Percentiles rank a stretch among this genome's conserved stretches.
These are phyloP conservation scores for Colletotrichum destructivum DNA, from an alignment of 2,329 filamentous ascomycete genomes.

Conservation along the genomic window DNA sequence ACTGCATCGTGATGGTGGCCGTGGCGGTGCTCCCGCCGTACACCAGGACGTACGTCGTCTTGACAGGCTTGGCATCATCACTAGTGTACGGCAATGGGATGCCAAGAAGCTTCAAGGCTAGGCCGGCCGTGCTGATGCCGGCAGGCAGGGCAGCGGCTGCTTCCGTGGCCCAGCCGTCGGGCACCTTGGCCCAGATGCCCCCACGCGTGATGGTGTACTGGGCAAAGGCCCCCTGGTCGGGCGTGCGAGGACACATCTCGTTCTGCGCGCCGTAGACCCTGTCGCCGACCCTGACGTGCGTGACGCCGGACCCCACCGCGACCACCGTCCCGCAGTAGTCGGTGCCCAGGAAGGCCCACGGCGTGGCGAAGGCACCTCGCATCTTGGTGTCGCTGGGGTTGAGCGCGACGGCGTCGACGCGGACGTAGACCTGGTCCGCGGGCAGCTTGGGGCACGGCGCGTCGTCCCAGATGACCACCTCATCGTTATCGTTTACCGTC, in stretches of 20 bases:
- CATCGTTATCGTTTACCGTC: background rate
- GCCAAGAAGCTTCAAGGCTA: conserved; percentile 10
- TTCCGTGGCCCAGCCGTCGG: background rate
- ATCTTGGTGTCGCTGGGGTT: conserved; percentile 52
- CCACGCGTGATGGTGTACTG: conserved; percentile 8
- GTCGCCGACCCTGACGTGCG: conserved; percentile 46
- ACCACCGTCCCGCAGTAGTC: conserved; percentile 49
- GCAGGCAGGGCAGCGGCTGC: conserved; percentile 7
- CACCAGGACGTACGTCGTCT: conserved; percentile 15
- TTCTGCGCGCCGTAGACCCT: conserved; percentile 46
- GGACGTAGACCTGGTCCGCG: conserved; percentile 1
- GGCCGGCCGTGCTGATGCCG: conserved; percentile 15
- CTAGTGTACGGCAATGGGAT: conserved; percentile 23
- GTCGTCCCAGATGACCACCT: background rate
- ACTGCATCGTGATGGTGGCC: conserved; percentile 13
- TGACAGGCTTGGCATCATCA: conserved; percentile 30
- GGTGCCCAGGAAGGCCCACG: conserved; percentile 44
- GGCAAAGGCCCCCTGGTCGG: conserved; percentile 2
- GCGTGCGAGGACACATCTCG: conserved; percentile 32
- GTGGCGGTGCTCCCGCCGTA: conserved; percentile 26
- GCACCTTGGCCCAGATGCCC: conserved; percentile 13
- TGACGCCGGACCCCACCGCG: conserved; percentile 42
- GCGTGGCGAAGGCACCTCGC: conserved; percentile 14
- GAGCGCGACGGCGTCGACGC: conserved; percentile 45
- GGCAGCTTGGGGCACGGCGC: background rate